A percentile compares a stretch with the other conserved stretches of the same genome.
Evolutionary conservation across 805 yeast species (phyloP).

Genomic region (Candida koratica): DNA sequence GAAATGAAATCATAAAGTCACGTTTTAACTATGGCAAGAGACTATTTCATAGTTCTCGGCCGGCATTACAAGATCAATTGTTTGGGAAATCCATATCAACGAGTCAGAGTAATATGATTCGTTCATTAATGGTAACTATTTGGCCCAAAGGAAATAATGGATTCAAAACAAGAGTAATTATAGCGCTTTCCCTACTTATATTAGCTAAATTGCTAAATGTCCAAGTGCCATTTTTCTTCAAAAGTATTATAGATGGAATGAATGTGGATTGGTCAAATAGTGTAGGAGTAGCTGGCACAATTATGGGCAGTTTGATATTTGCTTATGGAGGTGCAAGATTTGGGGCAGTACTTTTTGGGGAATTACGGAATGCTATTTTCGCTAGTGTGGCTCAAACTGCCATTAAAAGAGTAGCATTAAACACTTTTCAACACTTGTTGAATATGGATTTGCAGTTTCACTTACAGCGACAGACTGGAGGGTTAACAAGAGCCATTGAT

Average conservation of each 20-base stretch:
- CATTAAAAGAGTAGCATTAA: conserved; percentile 81
- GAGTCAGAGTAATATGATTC: conserved; percentile 54
- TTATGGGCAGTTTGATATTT: conserved; percentile 62
- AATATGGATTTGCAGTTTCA: conserved; percentile 87
- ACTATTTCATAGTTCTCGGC: conserved; percentile 3
- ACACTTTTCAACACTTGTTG: conserved; percentile 80
- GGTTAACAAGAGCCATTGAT: conserved; percentile 92
- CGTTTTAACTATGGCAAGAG: conserved; percentile 4
- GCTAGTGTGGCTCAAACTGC: conserved; percentile 95
- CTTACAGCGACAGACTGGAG: conserved; percentile 89
- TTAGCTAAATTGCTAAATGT: conserved; percentile 84
- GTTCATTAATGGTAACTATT: conserved; percentile 61
- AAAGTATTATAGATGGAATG: conserved; percentile 82
- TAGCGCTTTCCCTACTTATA: conserved; percentile 71
- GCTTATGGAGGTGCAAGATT: conserved; percentile 94
- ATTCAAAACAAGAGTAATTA: conserved; percentile 66
- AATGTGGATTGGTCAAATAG: conserved; percentile 76
- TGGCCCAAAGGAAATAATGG: conserved; percentile 76
- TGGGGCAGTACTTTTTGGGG: conserved; percentile 93
- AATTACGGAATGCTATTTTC: conserved; percentile 89
- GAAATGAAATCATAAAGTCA: background rate
- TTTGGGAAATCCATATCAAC: conserved; percentile 29
- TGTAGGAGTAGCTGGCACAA: conserved; percentile 60
- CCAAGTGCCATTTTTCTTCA: conserved; percentile 94
- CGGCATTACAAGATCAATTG: conserved; percentile 10